Percentiles rank a stretch among this genome's conserved stretches.
These are phyloP conservation scores for Microbotryum violaceum DNA, from an alignment of 1,284 basidiomycete species.

Conservation along the genomic window DNA sequence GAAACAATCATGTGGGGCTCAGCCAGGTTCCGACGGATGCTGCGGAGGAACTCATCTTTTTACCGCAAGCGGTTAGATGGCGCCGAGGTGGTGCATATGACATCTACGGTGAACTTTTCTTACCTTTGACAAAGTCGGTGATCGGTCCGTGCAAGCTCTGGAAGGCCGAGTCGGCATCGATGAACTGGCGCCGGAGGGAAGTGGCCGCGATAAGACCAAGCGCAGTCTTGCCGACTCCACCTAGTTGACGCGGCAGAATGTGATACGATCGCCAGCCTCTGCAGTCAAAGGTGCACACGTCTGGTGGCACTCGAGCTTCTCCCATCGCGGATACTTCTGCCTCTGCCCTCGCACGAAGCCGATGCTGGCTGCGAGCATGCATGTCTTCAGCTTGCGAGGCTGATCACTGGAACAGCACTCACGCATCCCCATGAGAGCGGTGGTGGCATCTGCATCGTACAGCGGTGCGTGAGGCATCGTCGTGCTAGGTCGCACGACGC, in stretches of 20 bases:
- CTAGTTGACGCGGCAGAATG: not conserved
- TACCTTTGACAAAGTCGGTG: slow-evolving; percentile 2
- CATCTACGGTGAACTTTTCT: not conserved
- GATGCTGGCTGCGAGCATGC: not conserved
- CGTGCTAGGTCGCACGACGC: not conserved
- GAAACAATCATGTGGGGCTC: slow-evolving; percentile 6
- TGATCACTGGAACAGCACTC: not conserved
- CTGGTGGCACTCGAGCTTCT: too few species aligned
- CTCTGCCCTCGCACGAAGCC: too few species aligned
- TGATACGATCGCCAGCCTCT: not conserved
- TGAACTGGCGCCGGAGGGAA: slow-evolving; percentile 30
- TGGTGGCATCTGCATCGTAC: slow-evolving; percentile 23
- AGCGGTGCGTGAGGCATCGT: not conserved
- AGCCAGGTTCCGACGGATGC: not conserved
- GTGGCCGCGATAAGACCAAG: slow-evolving; percentile 34
- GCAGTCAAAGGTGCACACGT: not conserved
- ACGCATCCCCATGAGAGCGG: slow-evolving; percentile 28
- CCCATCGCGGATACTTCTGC: too few species aligned
- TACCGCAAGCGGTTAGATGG: slow-evolving; percentile 12
- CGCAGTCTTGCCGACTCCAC: slow-evolving; percentile 34
- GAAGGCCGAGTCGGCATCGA: slow-evolving; percentile 30
- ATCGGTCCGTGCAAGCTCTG: slow-evolving; percentile 24
- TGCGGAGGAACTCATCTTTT: slow-evolving; percentile 9
- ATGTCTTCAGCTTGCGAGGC: not conserved
- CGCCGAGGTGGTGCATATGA: not conserved